A percentile compares a stretch with the other conserved stretches of the same genome.
Conservation (phyloP, 2,329 filamentous ascomycete species). For the Trichoderma gracile region DNA sequence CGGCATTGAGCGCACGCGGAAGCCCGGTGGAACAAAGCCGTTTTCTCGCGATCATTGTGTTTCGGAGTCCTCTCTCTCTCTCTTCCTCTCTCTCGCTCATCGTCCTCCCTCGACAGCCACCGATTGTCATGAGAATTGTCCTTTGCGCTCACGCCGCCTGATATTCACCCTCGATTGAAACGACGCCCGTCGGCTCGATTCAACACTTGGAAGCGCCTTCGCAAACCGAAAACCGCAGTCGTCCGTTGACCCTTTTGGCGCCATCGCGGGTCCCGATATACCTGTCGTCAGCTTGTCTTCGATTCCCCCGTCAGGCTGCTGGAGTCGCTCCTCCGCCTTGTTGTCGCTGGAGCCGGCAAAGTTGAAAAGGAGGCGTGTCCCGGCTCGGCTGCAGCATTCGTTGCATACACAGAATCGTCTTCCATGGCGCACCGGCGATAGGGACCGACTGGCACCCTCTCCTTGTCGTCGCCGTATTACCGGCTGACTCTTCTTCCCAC, state of each 20-base stretch:
- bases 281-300: conserved; percentile 1
- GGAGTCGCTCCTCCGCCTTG: neutral
- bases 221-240: neutral
- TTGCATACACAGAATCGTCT: neutral
- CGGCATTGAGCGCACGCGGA: conserved; percentile 4
- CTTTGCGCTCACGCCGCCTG: neutral
- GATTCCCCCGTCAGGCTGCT: neutral
- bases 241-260: neutral
- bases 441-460: conserved; percentile 15
- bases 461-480: conserved; percentile 23
- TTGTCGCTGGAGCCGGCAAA: neutral
- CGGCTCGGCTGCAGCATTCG: neutral
- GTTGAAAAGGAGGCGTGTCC: neutral
- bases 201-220: too few species aligned
- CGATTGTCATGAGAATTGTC: conserved; percentile 8
- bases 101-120: neutral
- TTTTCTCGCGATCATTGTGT: conserved; percentile 6
- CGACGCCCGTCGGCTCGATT: neutral
- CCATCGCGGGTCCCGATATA: neutral
- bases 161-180: neutral
- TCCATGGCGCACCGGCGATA: conserved; percentile 26
- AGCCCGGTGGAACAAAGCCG: neutral
- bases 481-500: conserved; percentile 5
- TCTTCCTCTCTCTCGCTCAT: too few species aligned
- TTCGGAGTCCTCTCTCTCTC: neutral